These are phyloP conservation scores for Backusella liffmaniae DNA, from an alignment of 192 early-diverging fungal genomes.

Conservation along the genomic window DNA sequence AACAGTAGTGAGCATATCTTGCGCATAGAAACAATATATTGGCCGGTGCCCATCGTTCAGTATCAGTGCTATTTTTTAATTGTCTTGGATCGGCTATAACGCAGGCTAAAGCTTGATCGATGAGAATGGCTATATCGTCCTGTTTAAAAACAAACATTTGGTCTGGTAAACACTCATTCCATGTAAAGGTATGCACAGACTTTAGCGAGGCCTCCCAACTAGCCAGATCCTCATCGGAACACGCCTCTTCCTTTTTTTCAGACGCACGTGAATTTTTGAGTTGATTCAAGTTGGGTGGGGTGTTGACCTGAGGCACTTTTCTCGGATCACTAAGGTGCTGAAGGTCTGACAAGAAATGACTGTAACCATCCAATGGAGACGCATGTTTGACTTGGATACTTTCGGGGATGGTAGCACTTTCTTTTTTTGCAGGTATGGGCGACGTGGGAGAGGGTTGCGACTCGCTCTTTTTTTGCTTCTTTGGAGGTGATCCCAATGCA, in stretches of 20 bases:
- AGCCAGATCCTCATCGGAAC: background rate
- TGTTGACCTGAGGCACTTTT: conserved; percentile 41
- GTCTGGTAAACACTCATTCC: conserved; percentile 77
- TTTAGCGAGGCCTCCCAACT: conserved; percentile 8
- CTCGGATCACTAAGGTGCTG: conserved; percentile 17
- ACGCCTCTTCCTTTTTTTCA: background rate
- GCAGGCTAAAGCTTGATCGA: conserved; percentile 64
- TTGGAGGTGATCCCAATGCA: conserved; percentile 9
- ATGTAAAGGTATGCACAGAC: conserved; percentile 59
- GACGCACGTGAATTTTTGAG: background rate
- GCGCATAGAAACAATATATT: conserved; percentile 86
- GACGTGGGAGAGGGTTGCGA: background rate
- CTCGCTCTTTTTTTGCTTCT: background rate
- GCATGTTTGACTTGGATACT: conserved; percentile 5
- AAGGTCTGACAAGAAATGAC: conserved; percentile 10
- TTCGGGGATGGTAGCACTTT: background rate
- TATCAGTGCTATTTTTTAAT: conserved; percentile 52
- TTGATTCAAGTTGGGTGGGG: conserved; percentile 1
- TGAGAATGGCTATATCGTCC: conserved; percentile 64
- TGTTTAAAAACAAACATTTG: conserved; percentile 94
- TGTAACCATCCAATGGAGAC: conserved; percentile 22
- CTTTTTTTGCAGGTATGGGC: conserved; percentile 6
- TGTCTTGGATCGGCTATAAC: conserved; percentile 59
- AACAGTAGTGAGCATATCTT: conserved; percentile 84
- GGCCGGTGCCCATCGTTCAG: conserved; percentile 68